Conservation (phyloP, 306 rosid genomes). For the Cicer yamashitae region DNA sequence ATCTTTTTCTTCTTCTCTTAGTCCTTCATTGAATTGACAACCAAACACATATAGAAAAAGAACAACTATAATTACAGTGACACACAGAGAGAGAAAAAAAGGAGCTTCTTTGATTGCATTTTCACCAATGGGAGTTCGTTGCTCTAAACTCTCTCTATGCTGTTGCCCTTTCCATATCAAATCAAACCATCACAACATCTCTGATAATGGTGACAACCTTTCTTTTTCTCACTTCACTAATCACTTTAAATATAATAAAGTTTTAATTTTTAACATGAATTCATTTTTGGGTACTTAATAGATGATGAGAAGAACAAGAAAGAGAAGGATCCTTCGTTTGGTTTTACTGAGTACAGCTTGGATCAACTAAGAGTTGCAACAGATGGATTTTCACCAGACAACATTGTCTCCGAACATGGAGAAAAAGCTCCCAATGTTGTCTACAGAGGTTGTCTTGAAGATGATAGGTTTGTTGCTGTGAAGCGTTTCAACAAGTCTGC, state of each 20-base stretch:
- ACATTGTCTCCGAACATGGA: slow-evolving; percentile 96
- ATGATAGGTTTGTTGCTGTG: slow-evolving; percentile 76
- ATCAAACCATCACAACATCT: slow-evolving; percentile 67
- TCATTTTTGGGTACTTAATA: slow-evolving; percentile 41
- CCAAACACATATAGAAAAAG: slow-evolving; percentile 10
- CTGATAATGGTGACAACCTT: slow-evolving; percentile 60
- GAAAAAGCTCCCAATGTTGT: slow-evolving; percentile 99
- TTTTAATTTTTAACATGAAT: slow-evolving; percentile 15
- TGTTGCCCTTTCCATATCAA: slow-evolving; percentile 87
- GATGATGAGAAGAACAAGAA: slow-evolving; percentile 67
- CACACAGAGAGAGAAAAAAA: not conserved
- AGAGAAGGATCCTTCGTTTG: slow-evolving; percentile 63
- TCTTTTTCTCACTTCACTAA: slow-evolving; percentile 6
- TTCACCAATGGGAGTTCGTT: slow-evolving; percentile 90
- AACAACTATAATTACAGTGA: slow-evolving; percentile 6
- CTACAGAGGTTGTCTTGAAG: slow-evolving; percentile 77
- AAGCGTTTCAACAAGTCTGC: slow-evolving; percentile 94
- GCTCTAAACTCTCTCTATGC: slow-evolving; percentile 83
- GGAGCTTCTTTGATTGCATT: slow-evolving; percentile 34
- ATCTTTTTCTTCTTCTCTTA: slow-evolving; percentile 3
- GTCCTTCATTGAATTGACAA: slow-evolving; percentile 35
- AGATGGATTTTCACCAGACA: slow-evolving; percentile 82
- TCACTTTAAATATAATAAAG: slow-evolving; percentile 41
- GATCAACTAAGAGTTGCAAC: slow-evolving; percentile 83
- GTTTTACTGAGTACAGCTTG: slow-evolving; percentile 76